A percentile compares a stretch with the other conserved stretches of the same genome.
phyloP scores from a whole-genome alignment of 2,329 filamentous ascomycete genomes.

The Lizonia empirigonia region DNA sequence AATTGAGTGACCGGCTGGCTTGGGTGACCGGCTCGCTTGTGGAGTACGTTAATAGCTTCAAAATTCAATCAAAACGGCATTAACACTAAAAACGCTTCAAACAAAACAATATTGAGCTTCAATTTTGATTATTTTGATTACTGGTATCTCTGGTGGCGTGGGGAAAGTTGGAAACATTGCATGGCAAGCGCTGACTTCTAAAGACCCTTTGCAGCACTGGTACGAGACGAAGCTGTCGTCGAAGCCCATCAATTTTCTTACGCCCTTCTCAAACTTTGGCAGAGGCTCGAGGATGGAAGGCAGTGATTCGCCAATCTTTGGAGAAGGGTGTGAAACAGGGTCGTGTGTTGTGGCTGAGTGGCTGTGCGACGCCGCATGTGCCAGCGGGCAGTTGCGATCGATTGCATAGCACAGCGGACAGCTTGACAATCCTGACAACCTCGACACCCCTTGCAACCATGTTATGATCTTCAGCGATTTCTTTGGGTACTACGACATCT shows the following conservation, averaged over 20 bases:
- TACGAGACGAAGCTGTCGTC: no score
- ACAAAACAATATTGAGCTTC: no score
- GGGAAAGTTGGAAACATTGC: neutral
- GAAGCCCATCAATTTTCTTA: neutral
- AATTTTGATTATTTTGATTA: no score
- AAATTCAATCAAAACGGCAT: no score
- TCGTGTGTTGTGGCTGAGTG: conserved; percentile 13
- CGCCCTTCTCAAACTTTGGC: neutral
- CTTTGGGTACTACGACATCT: conserved; percentile 6
- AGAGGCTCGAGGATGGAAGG: neutral
- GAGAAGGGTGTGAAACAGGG: neutral
- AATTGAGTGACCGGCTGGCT: no score
- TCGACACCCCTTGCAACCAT: conserved; percentile 22
- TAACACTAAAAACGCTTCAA: no score
- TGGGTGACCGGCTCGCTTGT: no score
- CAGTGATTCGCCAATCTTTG: neutral
- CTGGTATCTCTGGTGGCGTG: no score
- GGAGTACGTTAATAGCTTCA: no score
- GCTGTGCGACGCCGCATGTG: conserved; percentile 12
- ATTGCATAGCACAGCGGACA: conserved; percentile 4
- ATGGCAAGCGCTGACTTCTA: neutral
- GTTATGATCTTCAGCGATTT: conserved; percentile 26
- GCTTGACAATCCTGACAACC: conserved; percentile 4
- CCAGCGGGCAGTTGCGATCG: conserved; percentile 8
- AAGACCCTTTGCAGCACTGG: no score